Conservation (phyloP, 1,284 basidiomycete genomes). For the Blastosporella zonata region DNA sequence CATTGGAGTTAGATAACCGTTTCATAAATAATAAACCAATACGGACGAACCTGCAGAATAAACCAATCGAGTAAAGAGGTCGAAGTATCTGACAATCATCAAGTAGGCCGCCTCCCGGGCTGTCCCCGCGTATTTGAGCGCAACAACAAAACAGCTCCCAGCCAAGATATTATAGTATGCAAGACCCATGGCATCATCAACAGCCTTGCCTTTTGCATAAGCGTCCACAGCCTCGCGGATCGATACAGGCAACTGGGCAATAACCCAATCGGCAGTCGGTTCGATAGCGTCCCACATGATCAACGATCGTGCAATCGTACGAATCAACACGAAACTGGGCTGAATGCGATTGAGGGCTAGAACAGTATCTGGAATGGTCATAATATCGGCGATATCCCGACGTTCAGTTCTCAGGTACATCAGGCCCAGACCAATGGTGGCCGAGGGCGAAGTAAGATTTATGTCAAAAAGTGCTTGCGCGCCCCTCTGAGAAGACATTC, state of each 20-base stretch:
- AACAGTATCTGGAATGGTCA: slow-evolving; percentile 80
- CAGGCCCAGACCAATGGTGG: slow-evolving; percentile 85
- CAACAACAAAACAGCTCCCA: slow-evolving; percentile 89
- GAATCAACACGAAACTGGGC: slow-evolving; percentile 82
- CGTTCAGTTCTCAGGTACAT: slow-evolving; percentile 90
- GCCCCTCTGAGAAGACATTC: slow-evolving; percentile 33
- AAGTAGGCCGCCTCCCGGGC: slow-evolving; percentile 84
- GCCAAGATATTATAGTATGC: slow-evolving; percentile 89
- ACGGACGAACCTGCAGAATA: slow-evolving; percentile 55
- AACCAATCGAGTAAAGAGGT: slow-evolving; percentile 69
- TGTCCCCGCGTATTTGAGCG: slow-evolving; percentile 91
- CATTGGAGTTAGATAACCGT: slow-evolving; percentile 6
- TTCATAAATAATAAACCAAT: neutral
- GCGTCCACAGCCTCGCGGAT: slow-evolving; percentile 60
- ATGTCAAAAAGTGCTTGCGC: slow-evolving; percentile 66
- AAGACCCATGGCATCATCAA: slow-evolving; percentile 79
- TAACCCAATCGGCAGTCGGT: slow-evolving; percentile 78
- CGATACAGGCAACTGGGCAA: slow-evolving; percentile 68
- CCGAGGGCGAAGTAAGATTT: slow-evolving; percentile 87
- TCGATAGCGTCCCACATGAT: slow-evolving; percentile 87
- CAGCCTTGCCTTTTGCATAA: slow-evolving; percentile 43
- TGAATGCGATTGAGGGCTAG: slow-evolving; percentile 82
- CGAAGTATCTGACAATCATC: slow-evolving; percentile 79
- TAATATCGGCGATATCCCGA: slow-evolving; percentile 80
- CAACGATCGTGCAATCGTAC: slow-evolving; percentile 75